phyloP scores from a whole-genome alignment of 176 grass and related monocot species.

The Oryza glumipatula region DNA sequence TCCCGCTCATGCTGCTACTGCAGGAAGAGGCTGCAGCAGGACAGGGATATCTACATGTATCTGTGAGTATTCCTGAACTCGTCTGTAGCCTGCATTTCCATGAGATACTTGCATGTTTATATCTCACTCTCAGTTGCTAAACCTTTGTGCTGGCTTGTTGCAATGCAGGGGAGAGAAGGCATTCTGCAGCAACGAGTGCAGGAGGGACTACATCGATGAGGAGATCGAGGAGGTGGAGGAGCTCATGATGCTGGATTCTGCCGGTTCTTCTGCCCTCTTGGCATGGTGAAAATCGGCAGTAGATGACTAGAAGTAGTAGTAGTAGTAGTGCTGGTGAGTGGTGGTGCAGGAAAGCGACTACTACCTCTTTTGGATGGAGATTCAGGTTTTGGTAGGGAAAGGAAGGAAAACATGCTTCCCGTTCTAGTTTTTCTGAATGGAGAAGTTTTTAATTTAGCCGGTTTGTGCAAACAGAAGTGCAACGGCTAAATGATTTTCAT shows the following conservation, averaged over 20 bases:
- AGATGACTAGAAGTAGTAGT: not conserved
- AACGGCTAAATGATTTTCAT: conserved; percentile 41
- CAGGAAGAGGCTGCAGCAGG: conserved; percentile 60
- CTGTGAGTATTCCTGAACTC: conserved; percentile 47
- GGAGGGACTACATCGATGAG: conserved; percentile 67
- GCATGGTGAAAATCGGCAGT: conserved; percentile 27
- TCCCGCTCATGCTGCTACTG: conserved; percentile 64
- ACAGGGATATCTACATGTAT: conserved; percentile 79
- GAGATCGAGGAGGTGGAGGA: conserved; percentile 49
- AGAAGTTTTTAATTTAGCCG: conserved; percentile 24
- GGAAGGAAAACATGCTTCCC: conserved; percentile 27
- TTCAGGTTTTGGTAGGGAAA: not conserved
- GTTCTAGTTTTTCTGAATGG: conserved; percentile 55
- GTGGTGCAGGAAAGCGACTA: not conserved
- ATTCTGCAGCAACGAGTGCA: conserved; percentile 88
- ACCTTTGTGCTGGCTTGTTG: not conserved
- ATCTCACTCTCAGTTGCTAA: conserved; percentile 12
- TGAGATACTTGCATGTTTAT: not conserved
- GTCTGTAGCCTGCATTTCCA: not conserved
- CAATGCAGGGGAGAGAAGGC: conserved; percentile 75
- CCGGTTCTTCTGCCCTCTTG: not conserved
- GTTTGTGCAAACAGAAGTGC: not conserved
- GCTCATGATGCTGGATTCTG: conserved; percentile 36
- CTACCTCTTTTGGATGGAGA: not conserved
- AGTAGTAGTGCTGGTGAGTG: not conserved